These are phyloP conservation scores for Chlamydomonas sp. DNA, from an alignment of 139 green algal genomes.

Conservation along the genomic window DNA sequence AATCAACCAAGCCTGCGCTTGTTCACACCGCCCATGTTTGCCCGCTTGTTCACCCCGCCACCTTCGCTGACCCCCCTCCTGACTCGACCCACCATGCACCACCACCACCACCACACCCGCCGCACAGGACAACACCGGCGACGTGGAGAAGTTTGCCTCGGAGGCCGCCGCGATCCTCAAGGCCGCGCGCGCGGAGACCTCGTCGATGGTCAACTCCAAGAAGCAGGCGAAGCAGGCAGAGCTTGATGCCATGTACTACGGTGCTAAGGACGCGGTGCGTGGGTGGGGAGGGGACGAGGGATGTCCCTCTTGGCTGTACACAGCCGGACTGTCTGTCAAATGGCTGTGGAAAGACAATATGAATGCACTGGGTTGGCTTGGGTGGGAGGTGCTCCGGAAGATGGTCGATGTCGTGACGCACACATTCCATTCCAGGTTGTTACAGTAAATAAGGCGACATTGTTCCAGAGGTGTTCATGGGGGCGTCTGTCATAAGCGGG, in stretches of 20 bases:
- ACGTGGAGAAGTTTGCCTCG: conserved; percentile 28
- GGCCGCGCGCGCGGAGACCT: conserved; percentile 38
- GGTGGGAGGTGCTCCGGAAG: background rate
- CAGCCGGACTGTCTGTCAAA: no score
- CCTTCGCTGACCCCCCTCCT: no score
- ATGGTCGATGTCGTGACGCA: no score
- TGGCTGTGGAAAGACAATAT: background rate
- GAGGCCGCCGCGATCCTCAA: conserved; percentile 55
- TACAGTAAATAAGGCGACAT: no score
- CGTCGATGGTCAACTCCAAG: conserved; percentile 39
- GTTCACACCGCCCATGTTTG: no score
- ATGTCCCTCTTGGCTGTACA: background rate
- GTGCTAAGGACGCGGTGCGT: conserved; percentile 33
- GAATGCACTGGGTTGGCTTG: background rate
- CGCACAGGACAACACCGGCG: conserved; percentile 36
- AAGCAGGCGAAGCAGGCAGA: conserved; percentile 55
- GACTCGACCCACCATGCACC: background rate
- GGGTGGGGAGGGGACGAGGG: background rate
- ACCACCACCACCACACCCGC: conserved; percentile 14
- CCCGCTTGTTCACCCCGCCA: no score
- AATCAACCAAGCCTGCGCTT: no score
- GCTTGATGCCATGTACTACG: conserved; percentile 46
- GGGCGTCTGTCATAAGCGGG: no score
- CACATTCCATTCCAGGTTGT: no score
- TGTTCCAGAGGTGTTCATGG: no score